Evolutionary conservation across 2,329 filamentous ascomycete species (phyloP), one percentile per base, ranked within the genome.

Genomic region (Pyrenochaeta sp.): DNA sequence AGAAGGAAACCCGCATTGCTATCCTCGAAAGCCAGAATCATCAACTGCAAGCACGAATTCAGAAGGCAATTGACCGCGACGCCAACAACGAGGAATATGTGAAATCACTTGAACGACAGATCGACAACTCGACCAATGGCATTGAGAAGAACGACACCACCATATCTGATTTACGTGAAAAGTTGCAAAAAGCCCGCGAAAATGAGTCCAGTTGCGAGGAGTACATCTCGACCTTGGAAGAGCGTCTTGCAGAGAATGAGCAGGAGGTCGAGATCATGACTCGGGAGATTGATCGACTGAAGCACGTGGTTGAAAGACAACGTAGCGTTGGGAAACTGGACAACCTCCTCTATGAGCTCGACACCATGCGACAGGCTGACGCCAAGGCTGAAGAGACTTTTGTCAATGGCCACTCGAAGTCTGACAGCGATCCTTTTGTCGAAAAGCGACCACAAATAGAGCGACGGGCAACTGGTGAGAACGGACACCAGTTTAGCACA

Each of bases 241-340:
- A 98, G 79, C 90, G 94, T 24, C 85, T 99, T 8, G 95, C 95
- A 0, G 95, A 99, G 78, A 90, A 94, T 2, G 95, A 99, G 71
- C 94, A 98, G 77, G 95, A 99, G 74, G 88, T 92, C 64, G 95
- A 98, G 76, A 82, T 97, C 59, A 97, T 99, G 94, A 93, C 97
- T 76, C 91, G 94, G 36, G 95, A 99, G 73, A 91, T 99, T 62
- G 92, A 97, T 71, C 88, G 94, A 34, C 84, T 99, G 12, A 95
- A 98, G 78, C 92, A 97, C 77, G 92, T 99, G 7, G 88, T 99
- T 50, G 94, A 98, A 77, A 91, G 96, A 48, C 95, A 99, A 77
- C 87, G 95, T 58, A 97, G 93, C 75, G 86, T 99, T 3, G 95
- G 95, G 40, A 96, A 97, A 77, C 86, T 99, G 3, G 95, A 99